Percentiles rank a stretch among this genome's conserved stretches.
These are phyloP conservation scores for Syzygium malaccense DNA, from an alignment of 441 rosid genomes.

Conservation along the genomic window DNA sequence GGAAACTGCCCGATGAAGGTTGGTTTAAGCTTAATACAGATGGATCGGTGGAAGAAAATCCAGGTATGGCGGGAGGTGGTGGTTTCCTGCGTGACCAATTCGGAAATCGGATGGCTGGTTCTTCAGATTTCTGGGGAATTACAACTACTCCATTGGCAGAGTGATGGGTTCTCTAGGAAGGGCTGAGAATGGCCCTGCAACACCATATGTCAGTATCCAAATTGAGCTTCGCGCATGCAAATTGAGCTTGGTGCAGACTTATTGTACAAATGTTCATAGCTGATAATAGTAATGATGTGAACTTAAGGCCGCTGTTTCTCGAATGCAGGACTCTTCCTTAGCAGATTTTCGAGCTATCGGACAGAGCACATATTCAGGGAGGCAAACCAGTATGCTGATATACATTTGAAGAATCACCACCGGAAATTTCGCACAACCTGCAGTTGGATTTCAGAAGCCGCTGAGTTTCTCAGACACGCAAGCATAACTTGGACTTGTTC, in stretches of 20 bases:
- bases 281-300: background rate
- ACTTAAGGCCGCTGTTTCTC: rapidly evolving
- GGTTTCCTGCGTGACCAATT: background rate
- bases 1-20: background rate
- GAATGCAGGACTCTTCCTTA: background rate
- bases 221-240: background rate
- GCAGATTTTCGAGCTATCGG: background rate
- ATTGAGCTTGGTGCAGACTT: background rate
- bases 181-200: background rate
- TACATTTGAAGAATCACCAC: background rate
- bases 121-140: background rate
- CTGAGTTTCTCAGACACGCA: background rate
- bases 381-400: background rate
- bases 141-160: background rate
- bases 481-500: background rate
- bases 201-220: background rate
- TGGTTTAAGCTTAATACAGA: background rate
- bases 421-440: background rate
- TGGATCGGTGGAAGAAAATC: background rate
- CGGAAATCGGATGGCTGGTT: background rate
- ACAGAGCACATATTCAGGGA: background rate
- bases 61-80: background rate
- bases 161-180: background rate
- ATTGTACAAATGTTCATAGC: background rate
- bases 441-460: background rate